phyloP scores from a whole-genome alignment of 768 basidiomycete species.

The Agaricus sinodeliciosus region DNA sequence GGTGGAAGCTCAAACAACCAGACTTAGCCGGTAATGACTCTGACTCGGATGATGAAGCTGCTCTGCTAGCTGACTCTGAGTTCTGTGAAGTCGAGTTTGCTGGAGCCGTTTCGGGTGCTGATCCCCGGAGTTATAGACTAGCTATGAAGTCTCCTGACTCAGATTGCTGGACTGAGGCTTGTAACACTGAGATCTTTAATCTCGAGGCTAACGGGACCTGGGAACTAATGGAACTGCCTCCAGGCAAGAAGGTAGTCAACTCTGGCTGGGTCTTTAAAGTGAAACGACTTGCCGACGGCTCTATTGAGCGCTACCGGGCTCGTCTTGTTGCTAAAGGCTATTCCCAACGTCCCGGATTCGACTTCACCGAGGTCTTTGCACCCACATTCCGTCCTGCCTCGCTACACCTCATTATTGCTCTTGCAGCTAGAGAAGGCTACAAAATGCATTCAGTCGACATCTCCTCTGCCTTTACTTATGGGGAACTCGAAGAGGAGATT shows the following conservation, averaged over 20 bases:
- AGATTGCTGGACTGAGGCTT: slow-evolving; percentile 21
- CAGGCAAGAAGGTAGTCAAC: slow-evolving; percentile 25
- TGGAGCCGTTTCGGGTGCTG: too few relatives aligned
- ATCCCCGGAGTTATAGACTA: too few relatives aligned
- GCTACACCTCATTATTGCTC: slow-evolving; percentile 13
- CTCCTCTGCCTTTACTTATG: slow-evolving; percentile 24
- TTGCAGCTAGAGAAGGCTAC: slow-evolving; percentile 23
- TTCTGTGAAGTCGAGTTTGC: too few relatives aligned
- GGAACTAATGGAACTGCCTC: slow-evolving; percentile 26
- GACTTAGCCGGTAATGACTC: too few relatives aligned
- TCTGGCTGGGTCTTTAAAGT: slow-evolving; percentile 31
- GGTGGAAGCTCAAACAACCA: background rate
- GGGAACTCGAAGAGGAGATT: slow-evolving; percentile 21
- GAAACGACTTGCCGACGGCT: slow-evolving; percentile 22
- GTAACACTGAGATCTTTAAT: slow-evolving; percentile 21
- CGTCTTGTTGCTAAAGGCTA: slow-evolving; percentile 34
- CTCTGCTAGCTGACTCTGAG: background rate
- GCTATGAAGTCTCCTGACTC: slow-evolving; percentile 10
- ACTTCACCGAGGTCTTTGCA: slow-evolving; percentile 33
- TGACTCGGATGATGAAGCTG: too few relatives aligned
- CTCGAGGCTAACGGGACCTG: slow-evolving; percentile 24
- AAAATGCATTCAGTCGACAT: slow-evolving; percentile 27
- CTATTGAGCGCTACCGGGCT: slow-evolving; percentile 33
- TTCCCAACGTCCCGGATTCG: slow-evolving; percentile 30
- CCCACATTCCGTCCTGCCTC: slow-evolving; percentile 14